Conservation (phyloP, 768 basidiomycete species). For the Suillus subluteus region DNA sequence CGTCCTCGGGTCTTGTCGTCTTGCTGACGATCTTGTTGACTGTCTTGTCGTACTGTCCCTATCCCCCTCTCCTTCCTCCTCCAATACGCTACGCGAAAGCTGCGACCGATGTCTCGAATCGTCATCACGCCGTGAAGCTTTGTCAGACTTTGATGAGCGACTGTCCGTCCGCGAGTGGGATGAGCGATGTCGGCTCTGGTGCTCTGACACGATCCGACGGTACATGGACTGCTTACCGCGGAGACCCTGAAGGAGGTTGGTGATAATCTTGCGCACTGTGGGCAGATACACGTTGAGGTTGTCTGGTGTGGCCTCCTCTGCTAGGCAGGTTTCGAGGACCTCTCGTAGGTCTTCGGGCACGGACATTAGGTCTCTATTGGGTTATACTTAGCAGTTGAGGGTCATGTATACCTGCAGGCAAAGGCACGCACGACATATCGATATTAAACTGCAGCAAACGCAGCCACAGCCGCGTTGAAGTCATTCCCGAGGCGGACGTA, state of each 20-base stretch:
- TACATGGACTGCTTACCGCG: slow-evolving; percentile 90
- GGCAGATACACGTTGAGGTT: slow-evolving; percentile 91
- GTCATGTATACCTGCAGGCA: slow-evolving; percentile 17
- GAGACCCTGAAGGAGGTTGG: slow-evolving; percentile 90
- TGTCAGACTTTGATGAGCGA: slow-evolving; percentile 56
- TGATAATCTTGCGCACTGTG: slow-evolving; percentile 89
- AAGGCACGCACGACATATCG: slow-evolving; percentile 81
- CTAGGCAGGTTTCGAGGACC: slow-evolving; percentile 88
- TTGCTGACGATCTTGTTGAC: slow-evolving; percentile 45
- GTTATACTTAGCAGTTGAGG: slow-evolving; percentile 19
- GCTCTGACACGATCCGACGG: slow-evolving; percentile 71
- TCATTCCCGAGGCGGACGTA: slow-evolving; percentile 97
- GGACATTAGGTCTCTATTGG: slow-evolving; percentile 74
- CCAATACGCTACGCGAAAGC: slow-evolving; percentile 44
- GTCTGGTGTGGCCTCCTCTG: slow-evolving; percentile 85
- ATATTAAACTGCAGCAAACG: slow-evolving; percentile 86
- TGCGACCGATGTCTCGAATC: slow-evolving; percentile 53
- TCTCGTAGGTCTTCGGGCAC: slow-evolving; percentile 89
- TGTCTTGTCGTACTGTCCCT: slow-evolving; percentile 44
- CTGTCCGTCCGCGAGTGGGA: slow-evolving; percentile 59
- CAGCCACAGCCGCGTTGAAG: slow-evolving; percentile 91
- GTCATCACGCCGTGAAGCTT: slow-evolving; percentile 41
- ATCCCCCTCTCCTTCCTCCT: slow-evolving; percentile 43
- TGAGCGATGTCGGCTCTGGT: slow-evolving; percentile 52
- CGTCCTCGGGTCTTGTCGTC: slow-evolving; percentile 27